Base-by-base conservation (phyloP, 106 monocot species). In the Allium sativum region DNA sequence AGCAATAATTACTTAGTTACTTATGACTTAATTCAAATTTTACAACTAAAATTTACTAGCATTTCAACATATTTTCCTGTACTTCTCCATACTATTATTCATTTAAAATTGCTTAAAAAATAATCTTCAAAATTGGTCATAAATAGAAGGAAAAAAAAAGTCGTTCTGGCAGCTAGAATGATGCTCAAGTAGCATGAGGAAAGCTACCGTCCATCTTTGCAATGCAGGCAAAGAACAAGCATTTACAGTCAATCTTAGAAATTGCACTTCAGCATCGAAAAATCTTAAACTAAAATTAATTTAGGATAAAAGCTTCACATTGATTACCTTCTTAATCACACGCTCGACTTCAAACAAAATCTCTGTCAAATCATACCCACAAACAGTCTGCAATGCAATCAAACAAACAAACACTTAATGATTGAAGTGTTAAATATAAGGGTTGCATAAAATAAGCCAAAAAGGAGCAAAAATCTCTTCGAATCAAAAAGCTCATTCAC, bases 331-430 rank as follows among this genome's bases (percentile, higher is more conserved):
- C 20, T 59, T 77, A 58, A 85, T 54, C 19, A 93, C 84, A 53
- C 89, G 80, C 73, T 93, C 89, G 21, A 70, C 93, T 74, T 93
- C 85, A 44, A 93, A 58, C 47, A 93, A 76, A 66, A 89, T 85
- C 11, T 89, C 79, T 1, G 71, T 43, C 82, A 93, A 54, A 59
- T 73, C 80, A 55, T 85, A 69, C 10, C 81, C 70, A 7, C 77
- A 73, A 60, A 76, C 56, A 12, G 72, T 47, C 87, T 88, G 58
- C 73, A 69, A 69, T 43, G 7, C 40, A 14, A 21, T 12, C 31
- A 58, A 21, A 20, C 44, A 10, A 45, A 13, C 19, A 48, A 50
- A 10, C 51, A 66, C 48, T 9, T 46, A 61, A 10, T 61, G 48
- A 15, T 12, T 5, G 41, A 15, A 2, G 4, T 4, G 15, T 9